Evolutionary conservation across 2,329 filamentous ascomycete genomes (phyloP).

Genomic region (Pyrenophora tritici-repentis): DNA sequence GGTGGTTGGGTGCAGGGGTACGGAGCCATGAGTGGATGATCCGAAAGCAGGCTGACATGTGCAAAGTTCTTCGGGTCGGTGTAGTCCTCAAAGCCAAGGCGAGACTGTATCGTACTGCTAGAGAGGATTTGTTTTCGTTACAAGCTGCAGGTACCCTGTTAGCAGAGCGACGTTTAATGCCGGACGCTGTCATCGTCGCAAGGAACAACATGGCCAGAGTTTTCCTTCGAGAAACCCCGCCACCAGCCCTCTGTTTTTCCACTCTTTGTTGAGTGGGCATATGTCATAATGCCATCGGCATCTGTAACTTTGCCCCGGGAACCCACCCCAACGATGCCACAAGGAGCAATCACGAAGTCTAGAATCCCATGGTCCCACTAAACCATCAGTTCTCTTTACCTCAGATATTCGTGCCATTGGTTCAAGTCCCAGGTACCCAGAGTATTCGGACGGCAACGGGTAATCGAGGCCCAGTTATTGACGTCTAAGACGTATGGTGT

Average conservation of each 20-base stretch:
- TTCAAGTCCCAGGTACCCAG: background rate
- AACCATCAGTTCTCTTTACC: background rate
- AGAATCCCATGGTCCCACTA: background rate
- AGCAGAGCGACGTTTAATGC: background rate
- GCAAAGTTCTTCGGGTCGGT: background rate
- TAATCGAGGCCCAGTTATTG: background rate
- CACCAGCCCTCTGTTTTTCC: no score
- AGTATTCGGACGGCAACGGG: background rate
- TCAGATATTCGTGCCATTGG: background rate
- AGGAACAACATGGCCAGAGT: background rate
- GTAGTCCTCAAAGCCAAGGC: background rate
- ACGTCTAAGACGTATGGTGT: background rate
- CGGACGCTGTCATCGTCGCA: background rate
- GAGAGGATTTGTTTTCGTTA: constrained; percentile 13
- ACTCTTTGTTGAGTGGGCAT: no score
- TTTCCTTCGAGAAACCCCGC: no score
- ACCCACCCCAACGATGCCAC: background rate
- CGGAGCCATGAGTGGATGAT: constrained; percentile 23
- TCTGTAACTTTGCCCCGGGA: background rate
- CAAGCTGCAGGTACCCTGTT: constrained; percentile 1
- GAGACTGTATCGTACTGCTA: constrained; percentile 1
- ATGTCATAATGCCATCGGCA: background rate
- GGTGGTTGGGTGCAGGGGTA: constrained; percentile 24
- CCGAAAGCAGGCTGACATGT: constrained; percentile 12
- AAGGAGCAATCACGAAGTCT: background rate